These are phyloP conservation scores for Beauveria medogensis DNA, from an alignment of 2,329 filamentous ascomycete genomes.

Conservation along the genomic window DNA sequence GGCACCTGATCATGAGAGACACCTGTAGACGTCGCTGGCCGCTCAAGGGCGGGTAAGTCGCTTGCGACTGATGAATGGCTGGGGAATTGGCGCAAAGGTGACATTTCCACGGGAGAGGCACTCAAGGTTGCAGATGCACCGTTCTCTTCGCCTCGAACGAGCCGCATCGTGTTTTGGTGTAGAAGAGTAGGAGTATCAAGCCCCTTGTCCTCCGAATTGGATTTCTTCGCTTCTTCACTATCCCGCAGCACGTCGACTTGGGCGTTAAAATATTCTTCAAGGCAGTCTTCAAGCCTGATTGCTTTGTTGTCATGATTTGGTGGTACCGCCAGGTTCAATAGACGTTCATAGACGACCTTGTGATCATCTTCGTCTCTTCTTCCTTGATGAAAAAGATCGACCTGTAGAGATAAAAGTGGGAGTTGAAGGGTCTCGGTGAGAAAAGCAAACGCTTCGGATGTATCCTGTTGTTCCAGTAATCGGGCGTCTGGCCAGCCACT, in stretches of 20 bases:
- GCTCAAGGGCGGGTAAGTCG: neutral
- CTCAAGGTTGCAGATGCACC: constrained; percentile 26
- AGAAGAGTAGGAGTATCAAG: constrained; percentile 18
- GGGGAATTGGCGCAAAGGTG: constrained; percentile 15
- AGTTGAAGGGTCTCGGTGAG: constrained; percentile 85
- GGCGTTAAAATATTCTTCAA: constrained; percentile 94
- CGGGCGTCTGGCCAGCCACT: constrained; percentile 86
- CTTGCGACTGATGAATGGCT: constrained; percentile 1
- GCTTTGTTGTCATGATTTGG: constrained; percentile 60
- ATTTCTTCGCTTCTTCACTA: constrained; percentile 45
- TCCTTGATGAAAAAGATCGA: constrained; percentile 90
- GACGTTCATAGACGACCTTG: constrained; percentile 84
- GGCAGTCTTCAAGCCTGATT: constrained; percentile 79
- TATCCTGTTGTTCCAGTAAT: constrained; percentile 78
- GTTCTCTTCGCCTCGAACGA: constrained; percentile 26
- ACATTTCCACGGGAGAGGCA: constrained; percentile 24
- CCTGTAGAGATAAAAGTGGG: constrained; percentile 81
- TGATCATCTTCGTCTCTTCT: constrained; percentile 82
- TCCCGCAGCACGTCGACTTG: constrained; percentile 81
- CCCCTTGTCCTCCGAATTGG: constrained; percentile 21
- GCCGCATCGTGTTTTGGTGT: constrained; percentile 25
- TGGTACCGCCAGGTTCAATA: constrained; percentile 87
- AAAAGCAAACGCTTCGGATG: constrained; percentile 91
- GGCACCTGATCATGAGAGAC: neutral
- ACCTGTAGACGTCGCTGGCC: neutral